Evolutionary conservation across 2,329 filamentous ascomycete species (phyloP), one percentile per base, ranked within the genome.

Genomic region (Aspergillus unguis): DNA sequence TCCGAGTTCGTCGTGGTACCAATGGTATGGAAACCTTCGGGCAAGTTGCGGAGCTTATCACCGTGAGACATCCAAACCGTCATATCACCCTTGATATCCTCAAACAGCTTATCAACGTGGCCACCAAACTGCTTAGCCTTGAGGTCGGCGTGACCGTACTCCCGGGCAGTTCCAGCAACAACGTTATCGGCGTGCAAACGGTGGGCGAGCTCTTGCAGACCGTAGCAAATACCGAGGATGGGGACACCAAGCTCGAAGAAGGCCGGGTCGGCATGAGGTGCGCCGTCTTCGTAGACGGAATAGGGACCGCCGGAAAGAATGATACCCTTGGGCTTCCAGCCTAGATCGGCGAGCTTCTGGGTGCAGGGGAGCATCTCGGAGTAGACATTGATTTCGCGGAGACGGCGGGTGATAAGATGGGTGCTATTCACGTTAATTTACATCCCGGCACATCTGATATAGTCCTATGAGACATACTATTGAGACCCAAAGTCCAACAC

Each of bases 331-430:
- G 92, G 92, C 67, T 85, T 90, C 78, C 82, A 95, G 43, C 78
- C 69, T 32, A 96, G 80, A 51, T 94, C 88, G 5, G 82, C 76
- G 25, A 95, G 73, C 77, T 92, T 92, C 64, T 87, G 85, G 42
- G 87, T 95, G 52, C 91, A 95, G 25, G 88, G 88, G 40, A 95
- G 83, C 85, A 95, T 87, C 76, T 96, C 91, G 56, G 85, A 85
- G 77, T 88, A 96, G 70, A 95, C 82, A 75, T 86, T 87, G 72
- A 95, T 81, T 62, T 87, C 84, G 62, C 90, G 82, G 28, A 95
- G 80, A 32, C 89, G 55, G 37, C 57, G 54, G 41, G 57, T 59
- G 51, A 60, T 58, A 40, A 61, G 57, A 27, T 58, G 53, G 49
- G 55, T 60, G 25, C 54, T 57, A 8, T n/a, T 36, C 32, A 41